Evolutionary conservation across 2,329 filamentous ascomycete species (phyloP).

Genomic region (Alternaria longipes): DNA sequence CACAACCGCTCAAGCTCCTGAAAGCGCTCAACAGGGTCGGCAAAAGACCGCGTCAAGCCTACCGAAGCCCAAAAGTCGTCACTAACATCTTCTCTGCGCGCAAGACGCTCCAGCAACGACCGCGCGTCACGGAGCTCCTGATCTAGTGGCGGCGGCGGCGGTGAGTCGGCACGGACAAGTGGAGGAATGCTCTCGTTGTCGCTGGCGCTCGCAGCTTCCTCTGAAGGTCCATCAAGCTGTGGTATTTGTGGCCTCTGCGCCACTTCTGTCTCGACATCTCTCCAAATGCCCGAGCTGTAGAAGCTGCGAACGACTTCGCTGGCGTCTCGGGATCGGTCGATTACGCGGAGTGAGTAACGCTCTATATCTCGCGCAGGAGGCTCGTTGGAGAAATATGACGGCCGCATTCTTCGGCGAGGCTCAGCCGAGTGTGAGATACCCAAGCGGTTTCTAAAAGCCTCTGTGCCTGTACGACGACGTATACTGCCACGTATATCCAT

Average conservation of each 20-base stretch:
- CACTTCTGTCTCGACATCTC: conserved; percentile 9
- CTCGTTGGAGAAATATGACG: conserved; percentile 33
- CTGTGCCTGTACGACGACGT: conserved; percentile 28
- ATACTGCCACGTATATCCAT: conserved; percentile 30
- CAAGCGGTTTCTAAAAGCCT: conserved; percentile 27
- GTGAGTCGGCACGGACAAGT: conserved; percentile 14
- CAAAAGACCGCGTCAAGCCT: conserved; percentile 50
- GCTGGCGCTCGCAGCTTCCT: conserved; percentile 27
- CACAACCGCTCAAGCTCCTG: conserved; percentile 44
- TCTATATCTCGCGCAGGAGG: conserved; percentile 40
- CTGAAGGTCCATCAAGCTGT: conserved; percentile 29
- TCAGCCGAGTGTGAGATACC: conserved; percentile 15
- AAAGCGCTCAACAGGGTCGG: conserved; percentile 47
- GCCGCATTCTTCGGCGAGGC: conserved; percentile 27
- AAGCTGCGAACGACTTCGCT: conserved; percentile 42
- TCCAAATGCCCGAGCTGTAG: conserved; percentile 27
- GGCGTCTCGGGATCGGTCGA: conserved; percentile 39
- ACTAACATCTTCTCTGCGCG: conserved; percentile 76
- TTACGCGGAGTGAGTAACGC: conserved; percentile 41
- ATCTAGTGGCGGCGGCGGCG: conserved; percentile 34
- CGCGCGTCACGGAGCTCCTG: conserved; percentile 71
- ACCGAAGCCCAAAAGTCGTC: conserved; percentile 78
- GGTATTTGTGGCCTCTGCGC: conserved; percentile 17
- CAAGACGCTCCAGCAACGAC: conserved; percentile 74
- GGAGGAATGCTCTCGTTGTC: conserved; percentile 31